These are phyloP conservation scores for Geosmithia putterillii DNA, from an alignment of 2,329 filamentous ascomycete genomes.

Conservation along the genomic window DNA sequence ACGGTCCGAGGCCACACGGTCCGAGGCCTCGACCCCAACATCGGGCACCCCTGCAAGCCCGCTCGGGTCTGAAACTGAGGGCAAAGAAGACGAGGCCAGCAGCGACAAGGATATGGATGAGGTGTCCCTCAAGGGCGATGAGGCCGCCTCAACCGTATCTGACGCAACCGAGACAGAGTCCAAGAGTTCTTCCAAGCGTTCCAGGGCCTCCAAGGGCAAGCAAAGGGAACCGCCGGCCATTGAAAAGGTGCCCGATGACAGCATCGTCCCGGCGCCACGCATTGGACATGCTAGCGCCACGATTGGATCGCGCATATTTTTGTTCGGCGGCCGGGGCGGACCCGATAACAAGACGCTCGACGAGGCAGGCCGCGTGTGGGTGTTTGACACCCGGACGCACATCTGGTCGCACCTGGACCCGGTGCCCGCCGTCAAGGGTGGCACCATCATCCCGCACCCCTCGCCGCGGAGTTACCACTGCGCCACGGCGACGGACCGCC, in stretches of 20 bases:
- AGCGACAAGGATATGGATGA: slow-evolving; percentile 3
- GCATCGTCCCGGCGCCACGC: slow-evolving; percentile 51
- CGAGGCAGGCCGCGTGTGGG: slow-evolving; percentile 65
- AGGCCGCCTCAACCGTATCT: neutral
- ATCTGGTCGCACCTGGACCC: slow-evolving; percentile 57
- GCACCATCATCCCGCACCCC: slow-evolving; percentile 33
- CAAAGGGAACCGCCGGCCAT: slow-evolving; percentile 21
- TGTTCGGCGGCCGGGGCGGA: slow-evolving; percentile 71
- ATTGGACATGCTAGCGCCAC: slow-evolving; percentile 62
- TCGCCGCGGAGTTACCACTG: slow-evolving; percentile 60
- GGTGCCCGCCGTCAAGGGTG: slow-evolving; percentile 26
- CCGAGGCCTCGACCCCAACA: neutral
- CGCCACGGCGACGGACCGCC: slow-evolving; percentile 43
- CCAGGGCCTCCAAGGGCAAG: slow-evolving; percentile 25
- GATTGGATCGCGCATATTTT: slow-evolving; percentile 58
- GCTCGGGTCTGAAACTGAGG: neutral
- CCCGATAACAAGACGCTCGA: slow-evolving; percentile 57
- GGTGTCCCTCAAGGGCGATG: neutral
- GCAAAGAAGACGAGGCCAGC: slow-evolving; percentile 4
- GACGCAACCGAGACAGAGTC: neutral
- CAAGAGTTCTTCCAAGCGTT: too few species aligned
- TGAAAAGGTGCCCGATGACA: slow-evolving; percentile 15
- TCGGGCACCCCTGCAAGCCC: neutral
- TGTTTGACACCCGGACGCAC: slow-evolving; percentile 53
- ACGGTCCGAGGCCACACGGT: too few species aligned